Conservation (phyloP, 257 asterid genomes). For the Coffea eugenioides region DNA sequence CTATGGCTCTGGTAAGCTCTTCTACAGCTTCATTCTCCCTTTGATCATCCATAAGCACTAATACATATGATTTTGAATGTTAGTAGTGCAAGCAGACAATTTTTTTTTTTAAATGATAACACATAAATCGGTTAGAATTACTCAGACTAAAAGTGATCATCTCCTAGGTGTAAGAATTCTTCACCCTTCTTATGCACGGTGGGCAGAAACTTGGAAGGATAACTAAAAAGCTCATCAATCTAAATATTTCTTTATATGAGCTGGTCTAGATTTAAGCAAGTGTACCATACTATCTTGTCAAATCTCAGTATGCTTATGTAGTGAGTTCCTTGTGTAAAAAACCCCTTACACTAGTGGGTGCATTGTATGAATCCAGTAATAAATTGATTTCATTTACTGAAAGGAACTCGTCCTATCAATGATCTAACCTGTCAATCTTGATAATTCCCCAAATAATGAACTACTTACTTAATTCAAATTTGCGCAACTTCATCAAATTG, state of each 20-base stretch:
- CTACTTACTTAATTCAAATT: not conserved
- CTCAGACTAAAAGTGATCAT: not conserved
- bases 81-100: constrained; percentile 9
- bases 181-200: not conserved
- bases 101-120: not conserved
- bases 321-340: not conserved
- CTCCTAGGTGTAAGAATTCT: not conserved
- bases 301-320: not conserved
- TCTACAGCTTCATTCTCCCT: constrained; percentile 52
- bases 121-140: not conserved
- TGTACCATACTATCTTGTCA: not conserved
- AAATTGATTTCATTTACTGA: not conserved
- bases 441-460: not conserved
- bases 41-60: constrained; percentile 65
- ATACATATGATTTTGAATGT: constrained; percentile 17
- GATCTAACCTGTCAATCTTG: not conserved
- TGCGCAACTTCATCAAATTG: not conserved
- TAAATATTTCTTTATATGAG: not conserved
- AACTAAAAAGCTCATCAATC: not conserved
- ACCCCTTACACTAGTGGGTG: not conserved
- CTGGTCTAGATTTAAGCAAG: not conserved
- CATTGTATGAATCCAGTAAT: not conserved
- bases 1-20: constrained; percentile 51
- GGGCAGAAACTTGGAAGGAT: not conserved
- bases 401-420: not conserved